Evolutionary conservation across 2,329 filamentous ascomycete genomes (phyloP).

Genomic region (Penicillium sclerotiorum): DNA sequence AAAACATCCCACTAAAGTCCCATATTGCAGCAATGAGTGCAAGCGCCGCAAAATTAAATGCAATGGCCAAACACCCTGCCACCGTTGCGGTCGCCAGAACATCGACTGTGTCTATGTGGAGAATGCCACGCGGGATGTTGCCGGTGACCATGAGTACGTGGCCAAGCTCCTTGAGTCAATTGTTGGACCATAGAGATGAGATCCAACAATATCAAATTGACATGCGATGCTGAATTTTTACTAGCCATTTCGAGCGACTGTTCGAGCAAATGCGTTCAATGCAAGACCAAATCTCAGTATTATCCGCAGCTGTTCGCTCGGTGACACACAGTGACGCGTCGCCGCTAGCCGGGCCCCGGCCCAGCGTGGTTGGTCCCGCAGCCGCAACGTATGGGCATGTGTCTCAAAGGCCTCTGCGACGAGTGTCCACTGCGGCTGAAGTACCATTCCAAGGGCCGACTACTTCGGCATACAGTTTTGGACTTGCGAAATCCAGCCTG

Average conservation of each 20-base stretch:
- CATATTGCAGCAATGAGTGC: constrained; percentile 57
- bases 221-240: background rate
- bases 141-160: constrained; percentile 68
- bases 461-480: constrained; percentile 78
- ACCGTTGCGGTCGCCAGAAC: constrained; percentile 56
- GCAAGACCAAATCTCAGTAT: constrained; percentile 71
- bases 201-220: too few species aligned
- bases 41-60: constrained; percentile 68
- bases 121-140: constrained; percentile 75
- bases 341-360: constrained; percentile 11
- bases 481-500: constrained; percentile 81
- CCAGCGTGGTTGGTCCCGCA: constrained; percentile 8
- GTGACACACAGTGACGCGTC: constrained; percentile 53
- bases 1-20: background rate
- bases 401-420: constrained; percentile 19
- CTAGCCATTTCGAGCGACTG: constrained; percentile 26
- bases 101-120: constrained; percentile 44
- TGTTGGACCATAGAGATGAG: too few species aligned
- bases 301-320: constrained; percentile 70
- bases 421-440: constrained; percentile 45
- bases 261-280: constrained; percentile 36
- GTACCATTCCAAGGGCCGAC: constrained; percentile 81
- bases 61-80: constrained; percentile 64
- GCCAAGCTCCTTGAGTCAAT: constrained; percentile 10
- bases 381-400: constrained; percentile 12